These are phyloP conservation scores for Somion occarium DNA, from an alignment of 1,284 basidiomycete genomes.

Conservation along the genomic window DNA sequence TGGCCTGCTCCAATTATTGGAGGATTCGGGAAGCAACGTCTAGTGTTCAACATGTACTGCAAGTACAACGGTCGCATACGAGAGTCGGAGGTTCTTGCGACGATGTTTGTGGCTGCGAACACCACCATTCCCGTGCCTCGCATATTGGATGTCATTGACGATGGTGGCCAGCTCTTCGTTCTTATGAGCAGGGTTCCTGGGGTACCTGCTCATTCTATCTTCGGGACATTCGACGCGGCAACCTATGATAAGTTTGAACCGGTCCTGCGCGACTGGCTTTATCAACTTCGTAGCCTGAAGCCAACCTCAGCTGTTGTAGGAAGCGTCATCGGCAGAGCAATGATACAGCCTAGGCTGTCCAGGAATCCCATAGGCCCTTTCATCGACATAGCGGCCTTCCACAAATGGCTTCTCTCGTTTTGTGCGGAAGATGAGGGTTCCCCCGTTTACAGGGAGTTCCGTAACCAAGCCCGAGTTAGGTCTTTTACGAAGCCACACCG, in stretches of 20 bases:
- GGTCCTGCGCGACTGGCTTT: conserved; percentile 2
- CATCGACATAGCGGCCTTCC: conserved; percentile 1
- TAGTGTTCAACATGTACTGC: neutral
- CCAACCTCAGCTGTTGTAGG: conserved; percentile 7
- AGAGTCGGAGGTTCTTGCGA: neutral
- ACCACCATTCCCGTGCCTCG: conserved; percentile 15
- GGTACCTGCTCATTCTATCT: neutral
- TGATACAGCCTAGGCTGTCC: conserved; percentile 2
- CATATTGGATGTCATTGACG: conserved; percentile 13
- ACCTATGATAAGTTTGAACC: neutral
- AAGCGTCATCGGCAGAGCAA: conserved; percentile 10
- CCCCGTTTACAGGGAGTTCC: neutral
- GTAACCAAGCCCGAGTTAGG: neutral
- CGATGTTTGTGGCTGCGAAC: conserved; percentile 1
- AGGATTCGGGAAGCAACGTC: neutral
- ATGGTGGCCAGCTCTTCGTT: neutral
- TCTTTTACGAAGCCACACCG: neutral
- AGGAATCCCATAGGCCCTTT: conserved; percentile 5
- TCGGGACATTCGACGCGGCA: neutral
- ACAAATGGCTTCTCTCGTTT: neutral
- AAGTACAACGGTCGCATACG: neutral
- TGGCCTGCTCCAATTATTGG: neutral
- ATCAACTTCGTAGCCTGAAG: conserved; percentile 9
- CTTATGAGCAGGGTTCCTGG: conserved; percentile 7
- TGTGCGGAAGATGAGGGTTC: neutral